Base-by-base conservation (phyloP, 2,329 filamentous ascomycete genomes). In the Laburnicola sp. region DNA sequence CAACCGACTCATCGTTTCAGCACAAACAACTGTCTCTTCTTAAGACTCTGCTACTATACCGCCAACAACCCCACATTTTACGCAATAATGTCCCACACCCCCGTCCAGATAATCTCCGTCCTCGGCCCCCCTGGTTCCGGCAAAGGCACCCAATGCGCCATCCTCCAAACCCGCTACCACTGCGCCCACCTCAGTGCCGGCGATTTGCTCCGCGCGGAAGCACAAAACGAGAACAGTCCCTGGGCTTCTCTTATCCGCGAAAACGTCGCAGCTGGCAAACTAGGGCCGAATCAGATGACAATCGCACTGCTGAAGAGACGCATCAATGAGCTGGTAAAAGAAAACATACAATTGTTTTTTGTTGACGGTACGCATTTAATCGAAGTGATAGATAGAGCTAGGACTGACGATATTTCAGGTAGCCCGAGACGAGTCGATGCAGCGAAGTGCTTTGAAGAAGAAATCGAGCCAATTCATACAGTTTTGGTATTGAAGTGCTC, bases 141-240 rank as follows among this genome's bases (percentile, higher is more conserved):
- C 22, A 50, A 54, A 50, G 37, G 46, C 22, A 54, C 46, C 3
- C 34, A 54, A 41, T 50, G 47, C 44, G 11, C 42, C 8, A 32
- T 43, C 16, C 48, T 54, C 6, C 6, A 44, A 11, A 28, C 37
- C n/a, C n/a, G 16, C 11, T 50, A 40, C 32, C 10, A 10, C 25
- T 38, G 32, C 35, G 27, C 31, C 2, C 47, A 54, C 28, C 10
- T 51, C 7, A 51, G 48, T 30, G 31, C 51, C 9, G 52, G 52
- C 10, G 48, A 41, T 25, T 25, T 54, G 10, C 44, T 55, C 3
- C 27, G 48, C 9, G 35, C 26, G 2, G 52, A 55, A 23, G 52
- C 45, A 1, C 22, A n/a, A 2, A 34, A 49, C 10, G 34, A 38
- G 7, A 10, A 35, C 2, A 45, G 35, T 28, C 35, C 52, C 8